phyloP scores from a whole-genome alignment of 768 basidiomycete genomes.

The Leccinum aurantiacum region DNA sequence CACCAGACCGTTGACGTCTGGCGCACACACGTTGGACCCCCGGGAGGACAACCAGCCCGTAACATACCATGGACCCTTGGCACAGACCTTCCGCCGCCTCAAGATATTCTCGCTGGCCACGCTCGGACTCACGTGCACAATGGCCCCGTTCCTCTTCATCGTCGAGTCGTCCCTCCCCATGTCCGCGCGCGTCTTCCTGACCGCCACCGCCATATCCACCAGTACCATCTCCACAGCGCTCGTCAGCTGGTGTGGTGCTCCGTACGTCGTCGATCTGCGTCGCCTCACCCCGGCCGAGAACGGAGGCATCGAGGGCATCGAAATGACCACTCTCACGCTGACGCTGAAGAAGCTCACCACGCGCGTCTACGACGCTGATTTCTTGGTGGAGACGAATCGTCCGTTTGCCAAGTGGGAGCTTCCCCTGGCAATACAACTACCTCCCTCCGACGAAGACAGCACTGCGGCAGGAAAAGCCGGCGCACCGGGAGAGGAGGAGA shows the following conservation, averaged over 20 bases:
- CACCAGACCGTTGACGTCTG: not conserved
- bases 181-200: slow-evolving; percentile 66
- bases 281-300: slow-evolving; percentile 46
- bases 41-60: slow-evolving; percentile 6
- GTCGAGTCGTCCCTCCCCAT: slow-evolving; percentile 76
- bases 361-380: slow-evolving; percentile 71
- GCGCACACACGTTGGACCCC: slow-evolving; percentile 5
- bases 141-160: slow-evolving; percentile 80
- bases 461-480: slow-evolving; percentile 32
- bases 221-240: slow-evolving; percentile 73
- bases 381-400: slow-evolving; percentile 63
- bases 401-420: slow-evolving; percentile 81
- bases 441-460: slow-evolving; percentile 36
- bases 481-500: slow-evolving; percentile 60
- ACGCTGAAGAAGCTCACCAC: slow-evolving; percentile 61
- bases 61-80: slow-evolving; percentile 70
- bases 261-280: slow-evolving; percentile 70
- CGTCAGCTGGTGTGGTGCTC: slow-evolving; percentile 67
- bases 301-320: slow-evolving; percentile 52
- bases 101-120: slow-evolving; percentile 85
- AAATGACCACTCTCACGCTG: slow-evolving; percentile 69
- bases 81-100: slow-evolving; percentile 66
- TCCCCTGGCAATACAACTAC: slow-evolving; percentile 50
- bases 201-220: slow-evolving; percentile 67
- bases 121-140: slow-evolving; percentile 60